Evolutionary conservation across 73 alveolate species (phyloP).

Genomic region (Paramecium caudatum): DNA sequence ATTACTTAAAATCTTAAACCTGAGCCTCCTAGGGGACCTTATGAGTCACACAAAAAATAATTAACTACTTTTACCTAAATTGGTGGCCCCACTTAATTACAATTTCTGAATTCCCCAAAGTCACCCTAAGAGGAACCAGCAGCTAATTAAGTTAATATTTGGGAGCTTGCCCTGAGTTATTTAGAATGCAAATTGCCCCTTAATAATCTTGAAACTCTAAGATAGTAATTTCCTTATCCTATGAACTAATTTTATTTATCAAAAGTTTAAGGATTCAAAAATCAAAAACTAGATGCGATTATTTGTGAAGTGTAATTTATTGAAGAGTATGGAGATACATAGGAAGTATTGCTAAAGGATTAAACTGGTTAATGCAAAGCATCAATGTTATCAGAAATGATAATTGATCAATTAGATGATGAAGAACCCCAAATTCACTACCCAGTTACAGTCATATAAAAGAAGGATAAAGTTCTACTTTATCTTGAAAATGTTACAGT

Average conservation of each 20-base stretch:
- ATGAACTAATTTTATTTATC: background rate
- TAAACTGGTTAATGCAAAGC: constrained; percentile 32
- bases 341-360: background rate
- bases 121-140: too few relatives aligned
- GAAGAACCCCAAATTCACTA: background rate
- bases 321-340: constrained; percentile 11
- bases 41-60: constrained; percentile 7
- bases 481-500: constrained; percentile 52
- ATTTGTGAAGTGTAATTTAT: background rate
- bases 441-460: background rate
- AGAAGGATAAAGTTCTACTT: constrained; percentile 7
- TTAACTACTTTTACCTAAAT: background rate
- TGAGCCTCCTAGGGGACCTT: background rate
- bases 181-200: too few relatives aligned
- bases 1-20: constrained; percentile 29
- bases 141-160: too few relatives aligned
- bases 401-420: background rate
- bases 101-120: background rate
- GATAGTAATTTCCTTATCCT: background rate
- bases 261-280: background rate
- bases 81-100: background rate
- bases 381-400: background rate
- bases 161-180: too few relatives aligned
- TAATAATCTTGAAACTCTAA: background rate
- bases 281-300: background rate